These are phyloP conservation scores for Ziziphus jujuba DNA, from an alignment of 306 rosid species.

Conservation along the genomic window DNA sequence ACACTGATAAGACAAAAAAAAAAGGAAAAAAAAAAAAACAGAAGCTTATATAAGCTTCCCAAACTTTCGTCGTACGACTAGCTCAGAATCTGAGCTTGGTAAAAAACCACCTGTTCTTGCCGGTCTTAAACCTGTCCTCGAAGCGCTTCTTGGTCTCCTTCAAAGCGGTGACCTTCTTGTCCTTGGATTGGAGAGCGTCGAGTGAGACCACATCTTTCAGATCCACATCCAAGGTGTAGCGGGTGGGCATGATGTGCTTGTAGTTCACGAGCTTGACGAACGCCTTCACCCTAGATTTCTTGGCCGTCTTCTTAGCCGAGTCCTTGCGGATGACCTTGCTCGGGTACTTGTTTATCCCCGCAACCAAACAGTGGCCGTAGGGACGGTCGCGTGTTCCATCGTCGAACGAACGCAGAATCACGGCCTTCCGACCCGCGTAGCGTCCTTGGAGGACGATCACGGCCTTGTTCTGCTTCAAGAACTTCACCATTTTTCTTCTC, in stretches of 20 bases:
- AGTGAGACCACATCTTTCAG: constrained; percentile 41
- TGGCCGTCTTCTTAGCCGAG: constrained; percentile 51
- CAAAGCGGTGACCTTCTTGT: constrained; percentile 40
- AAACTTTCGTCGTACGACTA: too few species aligned
- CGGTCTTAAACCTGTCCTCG: constrained; percentile 54
- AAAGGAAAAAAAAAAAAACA: not conserved
- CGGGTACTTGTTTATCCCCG: constrained; percentile 51
- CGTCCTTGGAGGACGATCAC: constrained; percentile 48
- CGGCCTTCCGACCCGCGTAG: constrained; percentile 55
- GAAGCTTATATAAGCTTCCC: too few species aligned
- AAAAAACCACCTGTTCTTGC: constrained; percentile 56
- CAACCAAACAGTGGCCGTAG: constrained; percentile 49
- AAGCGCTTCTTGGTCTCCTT: constrained; percentile 49
- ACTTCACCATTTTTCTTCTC: constrained; percentile 49
- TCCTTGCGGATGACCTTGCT: constrained; percentile 49
- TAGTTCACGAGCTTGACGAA: constrained; percentile 52
- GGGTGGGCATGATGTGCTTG: constrained; percentile 47
- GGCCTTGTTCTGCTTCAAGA: constrained; percentile 48
- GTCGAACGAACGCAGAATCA: constrained; percentile 45
- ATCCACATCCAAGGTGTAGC: constrained; percentile 53
- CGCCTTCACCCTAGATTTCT: constrained; percentile 48
- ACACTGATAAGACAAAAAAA: constrained; percentile 13
- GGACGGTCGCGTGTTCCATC: constrained; percentile 51
- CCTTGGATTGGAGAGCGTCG: constrained; percentile 38
- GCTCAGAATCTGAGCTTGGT: constrained; percentile 51